Evolutionary conservation across 2,329 filamentous ascomycete genomes (phyloP), one percentile per base, ranked within the genome.

Genomic region (Basipetospora sp.): DNA sequence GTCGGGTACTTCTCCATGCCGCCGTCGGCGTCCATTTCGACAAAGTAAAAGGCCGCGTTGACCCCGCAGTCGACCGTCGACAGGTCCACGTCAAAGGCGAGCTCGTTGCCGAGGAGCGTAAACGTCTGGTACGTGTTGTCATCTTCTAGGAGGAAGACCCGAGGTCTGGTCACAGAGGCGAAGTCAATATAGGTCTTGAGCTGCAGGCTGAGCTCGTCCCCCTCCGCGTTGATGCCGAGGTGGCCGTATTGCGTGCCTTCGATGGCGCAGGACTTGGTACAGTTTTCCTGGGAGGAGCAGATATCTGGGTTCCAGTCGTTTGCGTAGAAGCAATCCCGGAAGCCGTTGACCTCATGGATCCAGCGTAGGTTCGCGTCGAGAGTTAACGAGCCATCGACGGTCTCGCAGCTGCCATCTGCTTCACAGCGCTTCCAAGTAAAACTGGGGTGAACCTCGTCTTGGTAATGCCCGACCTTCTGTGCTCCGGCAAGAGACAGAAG

Each of bases 81-180:
- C 31, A 80, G 71, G 51, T 83, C 78, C 18, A 81, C 77, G 39
- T 81, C 77, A 43, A 83, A 80, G 39, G 74, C 77, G 58, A 83
- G 76, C 55, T 83, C 78, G 50, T 77, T 67, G 56, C 73, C 74
- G 38, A 74, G 62, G 41, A 81, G 62, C 42, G 71, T 65, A 58
- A 81, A 76, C 51, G 69, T 66, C 58, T 80, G 59, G 56, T 83
- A 83, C 42, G 67, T 69, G 46, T 61, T 63, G 31, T 75, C 69
- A 36, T 64, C 59, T 47, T 69, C 66, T 61, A 82, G 69, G 44
- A 82, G 64, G 53, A 80, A 83, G 31, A 77, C 57, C 47, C 78
- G 69, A 11, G 36, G 32, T 14, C 36, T 63, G 42, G 49, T 57
- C 30, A 49, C 53, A 49, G 59, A 62, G 17, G 53, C 48, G 50